Evolutionary conservation across 495 filamentous ascomycete genomes (phyloP).

Genomic region (Cercophora scortea): DNA sequence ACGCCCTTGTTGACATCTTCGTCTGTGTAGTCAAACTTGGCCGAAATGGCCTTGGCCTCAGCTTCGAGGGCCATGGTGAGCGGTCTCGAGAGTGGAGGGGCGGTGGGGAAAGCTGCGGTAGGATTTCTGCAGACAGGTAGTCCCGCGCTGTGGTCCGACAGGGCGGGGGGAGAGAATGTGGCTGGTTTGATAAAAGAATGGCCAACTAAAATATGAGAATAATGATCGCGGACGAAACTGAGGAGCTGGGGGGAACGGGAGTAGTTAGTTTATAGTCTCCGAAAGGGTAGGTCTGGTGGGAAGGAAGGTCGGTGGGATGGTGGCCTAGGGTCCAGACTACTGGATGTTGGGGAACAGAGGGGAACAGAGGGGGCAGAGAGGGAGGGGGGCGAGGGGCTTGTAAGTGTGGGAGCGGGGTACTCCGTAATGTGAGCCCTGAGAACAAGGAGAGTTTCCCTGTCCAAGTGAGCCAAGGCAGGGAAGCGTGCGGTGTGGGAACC

Average conservation of each 20-base stretch:
- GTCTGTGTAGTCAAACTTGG: conserved; percentile 78
- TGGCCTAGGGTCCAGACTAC: too few species aligned
- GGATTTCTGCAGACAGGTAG: conserved; percentile 4
- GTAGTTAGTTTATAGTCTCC: conserved; percentile 7
- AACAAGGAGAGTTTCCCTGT: too few species aligned
- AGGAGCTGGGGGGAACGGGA: conserved; percentile 9
- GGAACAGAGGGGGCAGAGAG: too few species aligned
- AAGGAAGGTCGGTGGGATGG: too few species aligned
- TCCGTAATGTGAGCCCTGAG: too few species aligned
- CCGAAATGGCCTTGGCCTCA: conserved; percentile 69
- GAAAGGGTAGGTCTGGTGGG: background rate
- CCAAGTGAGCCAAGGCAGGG: too few species aligned
- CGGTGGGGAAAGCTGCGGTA: conserved; percentile 44
- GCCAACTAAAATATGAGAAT: conserved; percentile 25
- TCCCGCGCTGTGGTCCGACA: conserved; percentile 7
- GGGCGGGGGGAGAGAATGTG: conserved; percentile 33
- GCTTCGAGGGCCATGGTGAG: conserved; percentile 55
- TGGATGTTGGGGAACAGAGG: too few species aligned
- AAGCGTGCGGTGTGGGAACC: too few species aligned
- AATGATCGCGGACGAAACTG: conserved; percentile 19
- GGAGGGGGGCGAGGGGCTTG: too few species aligned
- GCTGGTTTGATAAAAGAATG: conserved; percentile 22
- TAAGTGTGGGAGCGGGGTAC: too few species aligned
- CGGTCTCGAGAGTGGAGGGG: conserved; percentile 36
- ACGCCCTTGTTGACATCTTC: conserved; percentile 73